phyloP scores from a whole-genome alignment of 2,329 filamentous ascomycete genomes.

The Aspergillus fructus region DNA sequence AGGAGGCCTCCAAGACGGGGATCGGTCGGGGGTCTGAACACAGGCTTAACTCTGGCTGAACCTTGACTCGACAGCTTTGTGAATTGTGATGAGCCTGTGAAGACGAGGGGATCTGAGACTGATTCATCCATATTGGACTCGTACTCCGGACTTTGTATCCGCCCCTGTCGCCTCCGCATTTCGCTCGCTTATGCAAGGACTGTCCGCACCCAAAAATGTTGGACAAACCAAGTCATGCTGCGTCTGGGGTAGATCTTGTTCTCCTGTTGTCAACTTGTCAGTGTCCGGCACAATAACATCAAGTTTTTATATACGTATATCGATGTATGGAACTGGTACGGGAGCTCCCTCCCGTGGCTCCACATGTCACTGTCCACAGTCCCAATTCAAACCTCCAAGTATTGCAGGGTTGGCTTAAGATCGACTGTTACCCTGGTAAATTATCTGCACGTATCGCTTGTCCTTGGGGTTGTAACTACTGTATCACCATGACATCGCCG shows the following conservation, averaged over 20 bases:
- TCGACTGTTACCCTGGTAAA: not conserved
- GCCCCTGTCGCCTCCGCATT: constrained; percentile 21
- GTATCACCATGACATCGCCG: not conserved
- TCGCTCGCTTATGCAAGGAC: constrained; percentile 15
- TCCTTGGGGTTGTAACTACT: not conserved
- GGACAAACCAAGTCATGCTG: not conserved
- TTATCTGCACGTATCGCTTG: too few relatives aligned
- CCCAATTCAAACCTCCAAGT: not conserved
- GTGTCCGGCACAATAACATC: too few relatives aligned
- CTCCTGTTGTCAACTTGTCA: too few relatives aligned
- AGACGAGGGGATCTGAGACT: not conserved
- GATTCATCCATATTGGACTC: not conserved
- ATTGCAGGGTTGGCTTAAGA: not conserved
- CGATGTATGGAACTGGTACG: not conserved
- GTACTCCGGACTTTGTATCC: not conserved
- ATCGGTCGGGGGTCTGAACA: too few relatives aligned
- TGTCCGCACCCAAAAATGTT: not conserved
- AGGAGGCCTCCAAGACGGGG: not conserved
- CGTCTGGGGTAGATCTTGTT: not conserved
- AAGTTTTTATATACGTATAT: not conserved
- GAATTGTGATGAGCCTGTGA: not conserved
- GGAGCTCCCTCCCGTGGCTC: constrained; percentile 16
- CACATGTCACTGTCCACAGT: constrained; percentile 7
- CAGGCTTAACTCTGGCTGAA: too few relatives aligned
- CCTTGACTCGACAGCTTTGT: too few relatives aligned